These are phyloP conservation scores for Colletotrichum sansevieriae DNA, from an alignment of 2,329 filamentous ascomycete genomes.

Conservation along the genomic window DNA sequence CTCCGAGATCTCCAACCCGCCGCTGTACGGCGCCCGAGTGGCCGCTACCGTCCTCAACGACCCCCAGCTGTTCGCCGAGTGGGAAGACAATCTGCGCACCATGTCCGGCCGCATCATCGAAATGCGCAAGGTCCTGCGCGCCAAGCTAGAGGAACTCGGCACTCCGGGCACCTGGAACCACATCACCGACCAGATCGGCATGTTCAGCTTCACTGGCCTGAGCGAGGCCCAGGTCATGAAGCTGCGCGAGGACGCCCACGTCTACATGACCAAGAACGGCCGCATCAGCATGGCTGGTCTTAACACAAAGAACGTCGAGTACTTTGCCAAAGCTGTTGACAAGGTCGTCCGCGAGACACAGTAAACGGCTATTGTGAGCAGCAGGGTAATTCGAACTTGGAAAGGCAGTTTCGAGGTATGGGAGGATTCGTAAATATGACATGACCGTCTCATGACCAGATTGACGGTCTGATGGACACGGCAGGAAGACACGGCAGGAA, in stretches of 20 bases:
- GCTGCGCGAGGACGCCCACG: slow-evolving; percentile 77
- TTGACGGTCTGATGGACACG: slow-evolving; percentile 15
- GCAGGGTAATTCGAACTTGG: background rate
- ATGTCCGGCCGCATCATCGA: slow-evolving; percentile 96
- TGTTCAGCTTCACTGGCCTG: slow-evolving; percentile 96
- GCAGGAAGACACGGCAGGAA: slow-evolving; percentile 32
- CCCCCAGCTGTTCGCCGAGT: slow-evolving; percentile 83
- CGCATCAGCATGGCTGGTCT: slow-evolving; percentile 99
- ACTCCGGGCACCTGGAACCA: slow-evolving; percentile 96
- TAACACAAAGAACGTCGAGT: slow-evolving; percentile 91
- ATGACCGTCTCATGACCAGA: slow-evolving; percentile 17
- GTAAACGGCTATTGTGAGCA: slow-evolving; percentile 30
- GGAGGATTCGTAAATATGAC: slow-evolving; percentile 2
- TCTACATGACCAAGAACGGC: slow-evolving; percentile 98
- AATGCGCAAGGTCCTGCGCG: slow-evolving; percentile 85
- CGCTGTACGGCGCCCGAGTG: slow-evolving; percentile 92
- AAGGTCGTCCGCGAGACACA: slow-evolving; percentile 76
- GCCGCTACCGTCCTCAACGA: slow-evolving; percentile 89
- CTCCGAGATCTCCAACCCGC: slow-evolving; percentile 97
- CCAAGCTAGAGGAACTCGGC: slow-evolving; percentile 84
- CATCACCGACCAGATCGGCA: slow-evolving; percentile 98
- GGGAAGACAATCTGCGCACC: slow-evolving; percentile 90
- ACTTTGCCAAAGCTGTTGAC: slow-evolving; percentile 91
- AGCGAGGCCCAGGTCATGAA: slow-evolving; percentile 79
- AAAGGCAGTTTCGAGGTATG: background rate